These are phyloP conservation scores for Persicaria maculosa DNA, from an alignment of 148 eudicot genomes.

Conservation along the genomic window DNA sequence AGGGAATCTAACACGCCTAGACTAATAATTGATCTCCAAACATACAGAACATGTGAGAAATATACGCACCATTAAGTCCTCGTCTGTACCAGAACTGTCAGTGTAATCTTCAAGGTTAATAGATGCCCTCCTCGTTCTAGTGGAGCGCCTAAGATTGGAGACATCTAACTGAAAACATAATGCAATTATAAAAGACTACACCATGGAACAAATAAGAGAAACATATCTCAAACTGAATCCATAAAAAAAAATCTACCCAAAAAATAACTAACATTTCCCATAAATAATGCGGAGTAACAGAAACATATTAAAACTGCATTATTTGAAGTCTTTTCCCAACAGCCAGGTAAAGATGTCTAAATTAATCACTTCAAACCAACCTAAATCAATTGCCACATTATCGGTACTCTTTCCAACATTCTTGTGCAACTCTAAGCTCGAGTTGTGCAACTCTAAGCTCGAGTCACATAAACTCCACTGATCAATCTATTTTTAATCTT, in stretches of 20 bases:
- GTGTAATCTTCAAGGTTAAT: constrained; percentile 69
- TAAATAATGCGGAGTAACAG: not conserved
- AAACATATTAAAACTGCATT: not conserved
- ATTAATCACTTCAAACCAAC: too few species aligned
- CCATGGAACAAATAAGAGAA: not conserved
- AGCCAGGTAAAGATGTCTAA: too few species aligned
- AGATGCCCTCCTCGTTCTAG: constrained; percentile 78
- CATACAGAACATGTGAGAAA: constrained; percentile 12
- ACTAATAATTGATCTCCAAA: too few species aligned
- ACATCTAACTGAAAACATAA: constrained; percentile 52
- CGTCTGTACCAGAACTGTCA: constrained; percentile 89
- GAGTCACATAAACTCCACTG: too few species aligned
- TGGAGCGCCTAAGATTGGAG: constrained; percentile 83
- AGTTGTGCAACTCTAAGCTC: too few species aligned
- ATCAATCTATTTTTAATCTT: too few species aligned
- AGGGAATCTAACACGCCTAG: too few species aligned
- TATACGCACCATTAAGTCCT: constrained; percentile 77
- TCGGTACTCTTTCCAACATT: too few species aligned
- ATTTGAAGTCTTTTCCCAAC: not conserved
- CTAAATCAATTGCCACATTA: too few species aligned
- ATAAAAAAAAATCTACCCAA: not conserved
- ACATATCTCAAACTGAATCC: not conserved
- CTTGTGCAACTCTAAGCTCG: too few species aligned
- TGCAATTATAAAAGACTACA: not conserved
- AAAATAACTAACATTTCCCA: not conserved